Evolutionary conservation across 1,284 basidiomycete species (phyloP), one percentile per base, ranked within the genome.

Genomic region (Moesziomyces aphidis): DNA sequence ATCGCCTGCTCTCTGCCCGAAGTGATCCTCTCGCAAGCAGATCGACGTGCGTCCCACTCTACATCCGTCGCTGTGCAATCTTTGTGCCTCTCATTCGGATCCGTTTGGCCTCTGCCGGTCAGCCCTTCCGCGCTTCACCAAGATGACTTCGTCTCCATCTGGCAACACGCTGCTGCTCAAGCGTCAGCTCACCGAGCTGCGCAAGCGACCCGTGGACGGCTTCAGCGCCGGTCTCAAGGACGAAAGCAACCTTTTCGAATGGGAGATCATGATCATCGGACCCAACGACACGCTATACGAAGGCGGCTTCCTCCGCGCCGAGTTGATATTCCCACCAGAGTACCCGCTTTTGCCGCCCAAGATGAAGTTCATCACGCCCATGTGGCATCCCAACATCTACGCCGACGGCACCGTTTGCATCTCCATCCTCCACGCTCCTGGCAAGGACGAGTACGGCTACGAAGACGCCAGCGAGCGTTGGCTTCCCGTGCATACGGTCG

Each of bases 341-440:
- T 99, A 92, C 85, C 96, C 96, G 21, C 86, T 97, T 55, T 87
- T 91, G 43, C 96, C 96, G 21, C 96, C 96, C 43, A 96, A 93
- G 89, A 94, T 99, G 93, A 90, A 90, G 60, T 99, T 99, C 85
- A 89, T 92, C 73, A 95, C 95, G 6, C 90, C 91, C 67, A 98
- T 99, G 95, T 98, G 96, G 96, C 96, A 99, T 86, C 96, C 97
- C 15, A 99, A 97, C 86, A 93, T 85, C 50, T 99, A 98, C 84
- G 82, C 90, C 22, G 92, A 94, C 85, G 94, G 95, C 24, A 89
- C 89, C 47, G 93, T 98, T 57, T 99, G 96, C 86, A 93, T 99
- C 67, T 98, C 96, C 44, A 98, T 99, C 82, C 88, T 99, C 93
- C 96, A 99, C 83, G 90, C 93, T 42, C 97, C 97, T 2, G 96